A percentile compares a stretch with the other conserved stretches of the same genome.
These are phyloP conservation scores for Senna siamea DNA, from an alignment of 306 rosid species.

Conservation along the genomic window DNA sequence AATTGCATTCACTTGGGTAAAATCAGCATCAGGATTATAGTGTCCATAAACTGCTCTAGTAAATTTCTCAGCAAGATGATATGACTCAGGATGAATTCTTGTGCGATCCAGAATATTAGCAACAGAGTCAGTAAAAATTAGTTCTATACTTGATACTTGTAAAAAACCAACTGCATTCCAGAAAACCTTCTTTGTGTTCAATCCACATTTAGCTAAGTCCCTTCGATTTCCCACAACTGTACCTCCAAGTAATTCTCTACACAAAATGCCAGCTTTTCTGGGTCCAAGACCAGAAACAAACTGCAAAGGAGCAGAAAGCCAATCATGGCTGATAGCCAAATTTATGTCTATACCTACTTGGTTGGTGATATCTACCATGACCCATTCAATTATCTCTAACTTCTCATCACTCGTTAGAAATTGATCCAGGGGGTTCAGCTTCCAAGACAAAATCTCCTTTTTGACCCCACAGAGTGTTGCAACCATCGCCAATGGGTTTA, in stretches of 20 bases:
- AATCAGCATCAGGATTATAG: conserved; percentile 32
- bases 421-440: conserved; percentile 43
- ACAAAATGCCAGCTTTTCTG: conserved; percentile 43
- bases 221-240: conserved; percentile 39
- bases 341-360: conserved; percentile 59
- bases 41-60: conserved; percentile 46
- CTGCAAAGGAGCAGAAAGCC: conserved; percentile 59
- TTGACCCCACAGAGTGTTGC: conserved; percentile 57
- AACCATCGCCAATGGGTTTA: conserved; percentile 58
- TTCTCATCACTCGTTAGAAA: conserved; percentile 52
- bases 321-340: conserved; percentile 43
- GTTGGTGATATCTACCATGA: conserved; percentile 52
- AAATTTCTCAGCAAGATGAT: conserved; percentile 50
- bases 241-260: conserved; percentile 44
- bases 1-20: conserved; percentile 36
- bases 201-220: conserved; percentile 49
- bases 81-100: conserved; percentile 62
- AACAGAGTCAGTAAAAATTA: conserved; percentile 36
- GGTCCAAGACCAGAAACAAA: conserved; percentile 62
- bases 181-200: conserved; percentile 48
- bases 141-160: conserved; percentile 39
- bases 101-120: conserved; percentile 45
- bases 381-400: conserved; percentile 54
- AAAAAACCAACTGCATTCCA: conserved; percentile 58
- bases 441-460: conserved; percentile 50